Evolutionary conservation across 495 filamentous ascomycete species (phyloP).

Genomic region (Penicillium macrosclerotiorum): DNA sequence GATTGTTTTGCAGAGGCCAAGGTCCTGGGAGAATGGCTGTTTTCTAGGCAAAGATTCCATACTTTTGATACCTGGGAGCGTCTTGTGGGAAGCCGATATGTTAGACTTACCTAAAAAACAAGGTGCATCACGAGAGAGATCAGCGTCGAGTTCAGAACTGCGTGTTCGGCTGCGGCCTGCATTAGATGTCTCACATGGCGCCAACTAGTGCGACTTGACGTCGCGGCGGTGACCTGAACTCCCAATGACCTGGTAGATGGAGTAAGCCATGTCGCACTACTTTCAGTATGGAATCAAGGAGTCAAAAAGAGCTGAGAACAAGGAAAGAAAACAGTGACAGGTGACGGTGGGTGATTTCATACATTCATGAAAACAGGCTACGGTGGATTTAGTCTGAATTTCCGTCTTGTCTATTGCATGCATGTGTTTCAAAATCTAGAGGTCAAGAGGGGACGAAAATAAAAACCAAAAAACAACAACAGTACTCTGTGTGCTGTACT

Average conservation of each 20-base stretch:
- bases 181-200: conserved; percentile 38
- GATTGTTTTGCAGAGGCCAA: conserved; percentile 21
- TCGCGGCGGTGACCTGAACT: conserved; percentile 13
- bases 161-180: conserved; percentile 20
- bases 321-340: not conserved
- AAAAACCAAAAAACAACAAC: not conserved
- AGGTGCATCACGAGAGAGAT: not conserved
- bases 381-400: not conserved
- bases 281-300: not conserved
- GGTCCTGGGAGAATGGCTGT: not conserved
- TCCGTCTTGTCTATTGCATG: not conserved
- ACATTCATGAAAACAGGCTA: not conserved
- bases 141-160: conserved; percentile 7
- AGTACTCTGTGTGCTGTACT: conserved; percentile 5
- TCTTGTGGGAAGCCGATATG: not conserved
- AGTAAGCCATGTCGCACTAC: conserved; percentile 15
- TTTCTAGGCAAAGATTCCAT: not conserved
- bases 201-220: conserved; percentile 15
- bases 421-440: not conserved
- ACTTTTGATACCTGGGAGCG: not conserved
- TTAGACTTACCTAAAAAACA: too few species aligned
- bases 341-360: not conserved
- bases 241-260: conserved; percentile 23
- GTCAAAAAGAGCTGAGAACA: not conserved
- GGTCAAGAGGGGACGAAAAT: not conserved